phyloP scores from a whole-genome alignment of 768 basidiomycete genomes.

The Russula sp. region DNA sequence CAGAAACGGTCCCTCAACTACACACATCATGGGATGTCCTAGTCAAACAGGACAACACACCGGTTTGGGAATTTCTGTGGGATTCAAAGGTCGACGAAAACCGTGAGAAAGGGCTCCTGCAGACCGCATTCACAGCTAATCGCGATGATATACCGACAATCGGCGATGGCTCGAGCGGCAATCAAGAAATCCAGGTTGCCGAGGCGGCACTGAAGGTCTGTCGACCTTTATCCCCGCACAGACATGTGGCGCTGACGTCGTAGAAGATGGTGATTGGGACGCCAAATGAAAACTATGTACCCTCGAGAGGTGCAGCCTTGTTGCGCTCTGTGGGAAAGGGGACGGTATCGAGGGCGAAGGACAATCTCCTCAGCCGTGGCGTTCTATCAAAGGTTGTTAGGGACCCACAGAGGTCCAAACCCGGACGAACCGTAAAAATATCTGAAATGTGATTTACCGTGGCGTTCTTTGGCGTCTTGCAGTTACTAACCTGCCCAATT shows the following conservation, averaged over 20 bases:
- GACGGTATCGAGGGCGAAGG: slow-evolving; percentile 46
- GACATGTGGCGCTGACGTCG: background rate
- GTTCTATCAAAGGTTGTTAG: slow-evolving; percentile 60
- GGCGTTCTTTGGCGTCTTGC: background rate
- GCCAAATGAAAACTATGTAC: slow-evolving; percentile 59
- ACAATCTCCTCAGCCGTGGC: slow-evolving; percentile 54
- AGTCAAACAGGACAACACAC: slow-evolving; percentile 36
- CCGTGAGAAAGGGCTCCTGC: slow-evolving; percentile 60
- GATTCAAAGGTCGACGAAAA: slow-evolving; percentile 62
- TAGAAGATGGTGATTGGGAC: slow-evolving; percentile 71
- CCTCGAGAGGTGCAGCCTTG: slow-evolving; percentile 48
- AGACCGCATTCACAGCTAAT: slow-evolving; percentile 45
- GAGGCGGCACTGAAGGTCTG: slow-evolving; percentile 67
- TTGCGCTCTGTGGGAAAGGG: slow-evolving; percentile 52
- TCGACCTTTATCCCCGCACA: background rate
- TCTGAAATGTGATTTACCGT: slow-evolving; percentile 50
- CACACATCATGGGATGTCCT: slow-evolving; percentile 41
- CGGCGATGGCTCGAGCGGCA: slow-evolving; percentile 20
- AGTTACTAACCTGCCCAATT: slow-evolving; percentile 1
- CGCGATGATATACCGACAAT: slow-evolving; percentile 33
- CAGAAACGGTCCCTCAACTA: slow-evolving; percentile 39
- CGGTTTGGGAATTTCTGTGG: slow-evolving; percentile 72
- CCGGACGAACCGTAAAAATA: slow-evolving; percentile 70
- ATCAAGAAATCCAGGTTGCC: slow-evolving; percentile 45
- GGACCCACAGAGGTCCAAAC: slow-evolving; percentile 53